phyloP scores from a whole-genome alignment of 1,284 basidiomycete species.

The Ustilago bromivora region DNA sequence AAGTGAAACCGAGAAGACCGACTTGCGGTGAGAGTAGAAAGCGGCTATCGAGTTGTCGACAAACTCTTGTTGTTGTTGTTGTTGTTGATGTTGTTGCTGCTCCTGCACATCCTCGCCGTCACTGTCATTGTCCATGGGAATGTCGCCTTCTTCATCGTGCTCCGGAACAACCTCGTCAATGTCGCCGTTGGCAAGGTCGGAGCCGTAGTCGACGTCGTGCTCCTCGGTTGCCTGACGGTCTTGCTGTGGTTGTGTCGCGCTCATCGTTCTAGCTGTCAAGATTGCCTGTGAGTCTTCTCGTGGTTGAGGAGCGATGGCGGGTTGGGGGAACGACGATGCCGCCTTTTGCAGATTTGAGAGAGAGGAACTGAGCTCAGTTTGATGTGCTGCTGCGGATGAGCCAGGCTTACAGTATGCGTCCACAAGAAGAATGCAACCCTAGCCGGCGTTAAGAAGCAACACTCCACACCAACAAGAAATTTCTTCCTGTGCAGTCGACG shows the following conservation, averaged over 20 bases:
- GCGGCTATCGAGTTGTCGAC: slow-evolving; percentile 67
- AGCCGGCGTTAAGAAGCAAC: slow-evolving; percentile 16
- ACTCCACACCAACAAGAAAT: slow-evolving; percentile 15
- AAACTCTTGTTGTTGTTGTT: slow-evolving; percentile 51
- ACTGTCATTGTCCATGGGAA: slow-evolving; percentile 51
- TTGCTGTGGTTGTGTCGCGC: slow-evolving; percentile 31
- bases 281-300: not conserved
- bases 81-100: slow-evolving; percentile 16
- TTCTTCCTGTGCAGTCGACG: slow-evolving; percentile 12
- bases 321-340: not conserved
- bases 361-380: not conserved
- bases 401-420: slow-evolving; percentile 11
- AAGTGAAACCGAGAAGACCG: slow-evolving; percentile 85
- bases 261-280: slow-evolving; percentile 17
- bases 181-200: slow-evolving; percentile 46
- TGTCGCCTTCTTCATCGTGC: slow-evolving; percentile 47
- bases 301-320: not conserved
- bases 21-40: slow-evolving; percentile 66
- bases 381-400: not conserved
- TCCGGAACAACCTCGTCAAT: slow-evolving; percentile 53
- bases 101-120: slow-evolving; percentile 25
- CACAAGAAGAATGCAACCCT: not conserved
- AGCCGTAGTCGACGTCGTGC: slow-evolving; percentile 48
- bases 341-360: not conserved
- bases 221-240: slow-evolving; percentile 28